Base-by-base conservation (phyloP, 2,329 filamentous ascomycete species). In the Fusarium pseudonygamai region DNA sequence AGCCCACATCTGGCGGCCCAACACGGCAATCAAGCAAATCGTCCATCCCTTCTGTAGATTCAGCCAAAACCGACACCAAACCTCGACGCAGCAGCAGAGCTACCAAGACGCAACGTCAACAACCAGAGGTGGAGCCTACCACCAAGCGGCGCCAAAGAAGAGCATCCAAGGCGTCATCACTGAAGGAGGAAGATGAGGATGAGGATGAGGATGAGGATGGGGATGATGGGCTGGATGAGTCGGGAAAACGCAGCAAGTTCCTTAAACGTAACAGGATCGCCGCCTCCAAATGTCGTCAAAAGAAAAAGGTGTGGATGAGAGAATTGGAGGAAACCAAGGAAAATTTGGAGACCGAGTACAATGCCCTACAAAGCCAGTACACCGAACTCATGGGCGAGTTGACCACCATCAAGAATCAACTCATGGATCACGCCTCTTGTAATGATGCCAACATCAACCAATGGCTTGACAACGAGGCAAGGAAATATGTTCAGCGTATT, bases 231-330 rank as follows among this genome's bases (percentile, higher is more conserved):
- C 7, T 39, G 15, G 65, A 70, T 2, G 78, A 74, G 7, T 83
- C 85, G 15, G 46, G 69, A 10, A 89, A 88, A 75, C 84, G 89
- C 34, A 85, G 84, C 69, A 87, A 86, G 69, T 91, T 90, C 74
- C 85, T 93, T 0, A 90, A 93, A 80, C 88, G 92, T 68, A 95
- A 95, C 79, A 87, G 92, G 15, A 83, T 92, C 6, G 92, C 93
- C 0, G 92, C 93, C 3, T 92, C 90, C 79, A 94, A 93, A 78
- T 94, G 92, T 77, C 88, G 92, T 7, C 88, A 92, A 77, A 93
- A 93, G 81, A 89, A 88, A 76, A 90, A 89, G 80, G 81, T 84
- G 73, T 88, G 85, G 83, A 84, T 87, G 28, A 80, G 80, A 18
- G 83, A 85, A n/a, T 77, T 89, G 28, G 86, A 89, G 67, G 83